Base-by-base conservation (phyloP, 2,329 filamentous ascomycete species). In the Daldinia sp. region DNA sequence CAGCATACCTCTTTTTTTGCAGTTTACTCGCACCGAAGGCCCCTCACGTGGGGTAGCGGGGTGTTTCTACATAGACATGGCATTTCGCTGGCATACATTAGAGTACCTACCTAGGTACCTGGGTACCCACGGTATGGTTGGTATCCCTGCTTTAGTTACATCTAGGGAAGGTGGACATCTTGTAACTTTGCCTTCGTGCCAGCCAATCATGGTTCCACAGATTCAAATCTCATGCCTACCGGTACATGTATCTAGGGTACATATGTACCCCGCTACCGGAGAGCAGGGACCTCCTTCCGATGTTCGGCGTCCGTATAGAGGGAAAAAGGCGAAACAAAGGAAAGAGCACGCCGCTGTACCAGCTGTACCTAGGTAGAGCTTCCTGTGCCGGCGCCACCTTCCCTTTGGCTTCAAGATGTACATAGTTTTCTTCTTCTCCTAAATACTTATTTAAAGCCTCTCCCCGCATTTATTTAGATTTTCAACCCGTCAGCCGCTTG, bases 251-350 rank as follows among this genome's bases (percentile, higher is more conserved):
- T n/a, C n/a, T n/a, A n/a, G n/a, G n/a, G n/a, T n/a, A 49, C 29
- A 47, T 32, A 50, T 61, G 64, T 58, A 61, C 63, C 70, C 71
- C 71, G 71, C 70, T 69, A 71, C 70, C 70, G 71, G 70, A 72
- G 70, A 47, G 43, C 50, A 62, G 61, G 68, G 63, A 62, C 65
- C 62, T 43, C 55, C 58, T 58, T 73, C 71, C 71, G 71, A 73
- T 73, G 1, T 63, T 73, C 71, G 71, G 71, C 70, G 58, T 53
- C 45, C 49, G 15, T 25, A 34, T 47, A 59, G 10, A 11, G 23
- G 19, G 55, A 58, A 57, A 57, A 49, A 34, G 23, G 30, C 19
- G 19, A 51, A 41, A 25, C 43, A 35, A 50, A 49, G 54, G 56
- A 37, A 50, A 45, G 25, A 53, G 25, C 30, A 30, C 29, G 17